Evolutionary conservation across 2,329 filamentous ascomycete genomes (phyloP).

Genomic region (Nigrospora sphaerica): DNA sequence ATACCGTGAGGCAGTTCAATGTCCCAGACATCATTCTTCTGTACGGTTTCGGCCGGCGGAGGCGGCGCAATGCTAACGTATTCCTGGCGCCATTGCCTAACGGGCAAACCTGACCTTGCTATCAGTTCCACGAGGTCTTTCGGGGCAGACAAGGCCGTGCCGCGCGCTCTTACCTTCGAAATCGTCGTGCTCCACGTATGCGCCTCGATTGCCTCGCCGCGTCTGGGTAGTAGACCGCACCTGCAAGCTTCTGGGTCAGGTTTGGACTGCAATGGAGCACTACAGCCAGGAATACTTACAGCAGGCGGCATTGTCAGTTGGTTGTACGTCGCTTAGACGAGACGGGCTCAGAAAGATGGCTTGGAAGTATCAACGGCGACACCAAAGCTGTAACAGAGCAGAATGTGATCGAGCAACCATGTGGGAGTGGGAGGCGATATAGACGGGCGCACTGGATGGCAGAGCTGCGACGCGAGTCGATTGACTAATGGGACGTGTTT

Average conservation of each 20-base stretch:
- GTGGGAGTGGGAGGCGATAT: no score
- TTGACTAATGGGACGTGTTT: no score
- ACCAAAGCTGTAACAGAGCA: no score
- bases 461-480: no score
- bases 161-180: slow-evolving; percentile 41
- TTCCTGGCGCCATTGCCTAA: slow-evolving; percentile 82
- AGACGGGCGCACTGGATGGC: no score
- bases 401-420: no score
- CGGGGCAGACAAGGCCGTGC: not conserved
- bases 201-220: slow-evolving; percentile 48
- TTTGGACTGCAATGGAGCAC: not conserved
- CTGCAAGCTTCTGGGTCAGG: slow-evolving; percentile 4
- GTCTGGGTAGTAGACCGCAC: slow-evolving; percentile 34
- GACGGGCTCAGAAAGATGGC: no score
- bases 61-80: slow-evolving; percentile 62
- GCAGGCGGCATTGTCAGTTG: not conserved
- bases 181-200: slow-evolving; percentile 53
- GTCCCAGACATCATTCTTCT: slow-evolving; percentile 64
- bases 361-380: no score
- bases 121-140: not conserved
- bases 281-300: not conserved
- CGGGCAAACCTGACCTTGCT: slow-evolving; percentile 64
- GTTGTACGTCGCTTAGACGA: no score
- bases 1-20: slow-evolving; percentile 69
- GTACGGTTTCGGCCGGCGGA: slow-evolving; percentile 53